Conservation (phyloP, 78 protist genomes). For the Dictyostelium intermedium region DNA sequence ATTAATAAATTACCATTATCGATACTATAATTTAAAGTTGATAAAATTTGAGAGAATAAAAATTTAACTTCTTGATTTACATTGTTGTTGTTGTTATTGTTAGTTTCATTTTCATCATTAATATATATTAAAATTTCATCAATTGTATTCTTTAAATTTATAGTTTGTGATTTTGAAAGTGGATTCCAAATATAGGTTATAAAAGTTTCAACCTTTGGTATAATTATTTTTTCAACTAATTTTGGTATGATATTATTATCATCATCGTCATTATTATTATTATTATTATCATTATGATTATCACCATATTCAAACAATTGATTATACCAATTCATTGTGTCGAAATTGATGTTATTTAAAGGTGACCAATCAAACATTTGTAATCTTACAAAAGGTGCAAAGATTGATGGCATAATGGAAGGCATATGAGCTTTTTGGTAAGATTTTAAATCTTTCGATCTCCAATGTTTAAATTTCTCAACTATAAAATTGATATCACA, state of each 20-base stretch:
- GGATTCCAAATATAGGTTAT: constrained; percentile 47
- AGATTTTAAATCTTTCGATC: constrained; percentile 28
- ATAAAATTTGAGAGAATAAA: not conserved
- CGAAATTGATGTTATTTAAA: not conserved
- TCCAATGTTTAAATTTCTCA: constrained; percentile 58
- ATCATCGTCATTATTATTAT: not conserved
- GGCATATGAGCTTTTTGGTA: constrained; percentile 23
- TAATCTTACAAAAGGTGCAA: constrained; percentile 50
- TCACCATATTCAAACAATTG: constrained; percentile 17
- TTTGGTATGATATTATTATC: constrained; percentile 56
- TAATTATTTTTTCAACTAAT: constrained; percentile 14
- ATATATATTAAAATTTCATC: constrained; percentile 34
- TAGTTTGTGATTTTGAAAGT: constrained; percentile 30
- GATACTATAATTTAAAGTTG: not conserved
- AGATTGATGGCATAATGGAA: constrained; percentile 30
- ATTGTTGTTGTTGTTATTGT: not conserved
- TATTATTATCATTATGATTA: not conserved
- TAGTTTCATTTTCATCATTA: not conserved
- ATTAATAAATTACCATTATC: not conserved
- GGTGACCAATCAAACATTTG: constrained; percentile 67
- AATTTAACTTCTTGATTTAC: not conserved
- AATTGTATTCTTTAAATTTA: not conserved
- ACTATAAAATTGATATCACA: not conserved
- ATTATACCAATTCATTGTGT: constrained; percentile 18
- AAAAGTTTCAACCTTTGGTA: constrained; percentile 43